Base-by-base conservation (phyloP, 2,329 filamentous ascomycete species). In the Colletotrichum sp. region DNA sequence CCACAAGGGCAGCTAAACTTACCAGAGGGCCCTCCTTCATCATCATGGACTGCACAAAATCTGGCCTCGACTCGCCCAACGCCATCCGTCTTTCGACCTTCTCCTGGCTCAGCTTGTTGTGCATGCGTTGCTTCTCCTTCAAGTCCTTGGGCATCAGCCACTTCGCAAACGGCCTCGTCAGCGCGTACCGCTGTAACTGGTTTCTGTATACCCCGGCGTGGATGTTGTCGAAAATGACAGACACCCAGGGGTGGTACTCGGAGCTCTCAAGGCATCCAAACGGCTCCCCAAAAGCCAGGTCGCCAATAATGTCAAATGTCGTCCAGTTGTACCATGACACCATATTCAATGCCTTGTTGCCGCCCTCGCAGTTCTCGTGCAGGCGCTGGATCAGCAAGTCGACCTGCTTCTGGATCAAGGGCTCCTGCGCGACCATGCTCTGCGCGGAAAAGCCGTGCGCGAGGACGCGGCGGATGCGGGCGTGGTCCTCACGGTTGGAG, bases 301-400 rank as follows among this genome's bases (percentile, higher is more conserved):
- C 79, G 13, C 81, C 82, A 18, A 83, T 81, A 10, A 83, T 77
- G 61, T 84, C 82, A 48, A 83, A 83, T 0, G 82, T 82, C 4
- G 78, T 77, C 55, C 66, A 81, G 52, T 80, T 81, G 75, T 75
- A 76, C 74, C 74, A 76, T 4, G 71, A 59, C 4, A 74, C 74
- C 65, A 74, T 63, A 16, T 76, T 71, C 6, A 76, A 2, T 2
- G 71, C 34, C 36, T 52, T 48, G 12, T 14, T 10, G 9, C 74
- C 74, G 7, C 34, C 52, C n/a, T 76, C 66, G 10, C 71, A 74
- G 24, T 71, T 70, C 16, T 75, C 71, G 9, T 67, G 74, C 36
- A 89, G 77, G 34, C 82, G 83, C 18, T 79, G 68, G 36, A 88
- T 48, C 6, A 84, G 70, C 12, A 80, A 57, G 43, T 83, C 77